Evolutionary conservation across 176 grass and related monocot genomes (phyloP), one percentile per base, ranked within the genome.

Genomic region (Hyparrhenia diplandra): DNA sequence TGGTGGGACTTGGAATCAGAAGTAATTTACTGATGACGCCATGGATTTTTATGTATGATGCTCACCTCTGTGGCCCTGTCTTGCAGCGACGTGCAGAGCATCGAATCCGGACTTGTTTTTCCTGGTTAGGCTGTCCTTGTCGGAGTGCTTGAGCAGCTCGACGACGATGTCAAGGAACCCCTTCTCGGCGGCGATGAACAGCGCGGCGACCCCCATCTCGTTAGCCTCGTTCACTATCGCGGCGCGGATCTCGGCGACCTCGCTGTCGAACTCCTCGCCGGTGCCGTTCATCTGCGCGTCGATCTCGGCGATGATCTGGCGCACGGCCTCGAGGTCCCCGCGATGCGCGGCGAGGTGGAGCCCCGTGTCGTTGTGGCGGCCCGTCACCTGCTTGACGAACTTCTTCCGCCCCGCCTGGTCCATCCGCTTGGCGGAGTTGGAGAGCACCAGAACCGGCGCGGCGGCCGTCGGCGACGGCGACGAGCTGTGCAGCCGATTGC

Each of bases 361-460:
- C 85, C 93, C 97, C 32, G 97, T 99, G 64, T 99, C 90, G 89
- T 99, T 99, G 74, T 92, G 89, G 58, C 93, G 81, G 34, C 97
- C 97, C 4, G 97, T 96, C 25, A 99, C 97, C 85, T 96, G 93
- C 80, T 99, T 99, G 59, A 99, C 93, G 64, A 96, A 99, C 88
- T 96, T 99, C 91, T 96, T 99, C 83, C 88, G 82, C 2, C 82
- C 92, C 4, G 89, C 90, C 83, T 89, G 90, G 74, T 99, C 97
- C 89, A 99, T 91, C 64, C 91, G 78, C 85, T 99, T 99, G 1
- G 89, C 91, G 13, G 94, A 97, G 87, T 97, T 97, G 36, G 94
- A 94, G 55, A 97, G 91, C 82, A 97, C 94, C 14, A 97, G 90
- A 29, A 94, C 85, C 1, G 95, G 90, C 59, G 87, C 71, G 1